Evolutionary conservation across 2,329 filamentous ascomycete genomes (phyloP).

Genomic region (Elsinoe fawcettii): DNA sequence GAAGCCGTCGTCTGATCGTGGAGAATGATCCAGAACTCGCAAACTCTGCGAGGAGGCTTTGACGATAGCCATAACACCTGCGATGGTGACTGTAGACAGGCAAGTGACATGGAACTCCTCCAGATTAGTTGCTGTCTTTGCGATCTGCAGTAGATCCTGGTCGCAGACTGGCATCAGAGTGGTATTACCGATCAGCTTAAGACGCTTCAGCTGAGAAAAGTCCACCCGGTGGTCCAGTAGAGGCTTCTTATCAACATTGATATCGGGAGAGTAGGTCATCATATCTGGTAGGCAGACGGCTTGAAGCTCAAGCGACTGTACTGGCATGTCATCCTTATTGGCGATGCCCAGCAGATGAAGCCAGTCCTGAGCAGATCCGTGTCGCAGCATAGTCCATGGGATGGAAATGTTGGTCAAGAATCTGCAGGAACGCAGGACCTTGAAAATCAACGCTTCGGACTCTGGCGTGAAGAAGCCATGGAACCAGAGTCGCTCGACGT

Average conservation of each 20-base stretch:
- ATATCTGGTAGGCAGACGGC: constrained; percentile 40
- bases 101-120: constrained; percentile 48
- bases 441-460: constrained; percentile 43
- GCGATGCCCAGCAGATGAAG: constrained; percentile 39
- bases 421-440: constrained; percentile 40
- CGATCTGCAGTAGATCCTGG: constrained; percentile 42
- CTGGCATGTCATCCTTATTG: constrained; percentile 31
- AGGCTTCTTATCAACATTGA: constrained; percentile 37
- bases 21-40: constrained; percentile 46
- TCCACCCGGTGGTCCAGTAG: constrained; percentile 38
- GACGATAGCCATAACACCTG: constrained; percentile 46
- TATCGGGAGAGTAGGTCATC: constrained; percentile 35
- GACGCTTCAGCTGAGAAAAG: constrained; percentile 42
- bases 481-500: constrained; percentile 48
- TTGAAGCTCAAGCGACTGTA: constrained; percentile 46
- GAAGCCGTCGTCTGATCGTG: constrained; percentile 46
- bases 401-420: constrained; percentile 43
- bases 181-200: constrained; percentile 50
- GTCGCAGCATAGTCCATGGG: constrained; percentile 47
- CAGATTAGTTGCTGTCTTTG: constrained; percentile 44
- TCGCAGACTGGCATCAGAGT: constrained; percentile 46
- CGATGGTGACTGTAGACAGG: constrained; percentile 46
- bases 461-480: constrained; percentile 47
- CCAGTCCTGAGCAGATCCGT: constrained; percentile 43
- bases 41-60: constrained; percentile 42